Percentiles rank a stretch among this genome's conserved stretches.
Conservation (phyloP, 768 basidiomycete species). For the Suillus cothurnatus region DNA sequence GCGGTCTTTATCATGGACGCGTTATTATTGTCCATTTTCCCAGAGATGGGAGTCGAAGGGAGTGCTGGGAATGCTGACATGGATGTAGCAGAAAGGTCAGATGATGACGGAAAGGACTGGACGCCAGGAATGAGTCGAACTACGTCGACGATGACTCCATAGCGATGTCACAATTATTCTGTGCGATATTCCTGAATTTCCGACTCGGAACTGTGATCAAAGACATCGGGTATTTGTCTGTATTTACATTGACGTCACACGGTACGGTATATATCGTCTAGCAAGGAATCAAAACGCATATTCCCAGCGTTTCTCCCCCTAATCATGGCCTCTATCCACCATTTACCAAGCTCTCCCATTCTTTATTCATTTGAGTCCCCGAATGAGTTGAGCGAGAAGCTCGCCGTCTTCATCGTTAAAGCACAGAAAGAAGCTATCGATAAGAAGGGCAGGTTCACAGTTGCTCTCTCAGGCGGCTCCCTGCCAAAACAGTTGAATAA, state of each 20-base stretch:
- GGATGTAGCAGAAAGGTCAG: conserved; percentile 4
- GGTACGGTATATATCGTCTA: conserved; percentile 6
- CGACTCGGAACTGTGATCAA: not conserved
- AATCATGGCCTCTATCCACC: conserved; percentile 39
- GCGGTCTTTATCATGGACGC: conserved; percentile 74
- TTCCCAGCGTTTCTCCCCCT: conserved; percentile 18
- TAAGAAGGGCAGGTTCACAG: conserved; percentile 87
- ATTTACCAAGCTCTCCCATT: conserved; percentile 64
- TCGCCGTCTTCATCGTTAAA: conserved; percentile 82
- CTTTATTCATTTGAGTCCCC: conserved; percentile 69
- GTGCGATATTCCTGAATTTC: not conserved
- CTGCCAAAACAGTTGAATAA: conserved; percentile 80
- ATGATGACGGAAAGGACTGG: conserved; percentile 7
- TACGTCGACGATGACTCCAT: not conserved
- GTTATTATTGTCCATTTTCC: conserved; percentile 70
- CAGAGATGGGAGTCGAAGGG: conserved; percentile 59
- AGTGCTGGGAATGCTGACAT: not conserved
- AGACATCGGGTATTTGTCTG: conserved; percentile 14
- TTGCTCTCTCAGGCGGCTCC: conserved; percentile 94
- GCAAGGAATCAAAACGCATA: conserved; percentile 3
- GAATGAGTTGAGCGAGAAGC: conserved; percentile 57
- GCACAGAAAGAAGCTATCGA: conserved; percentile 89
- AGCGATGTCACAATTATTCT: not conserved
- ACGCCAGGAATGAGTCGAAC: not conserved
- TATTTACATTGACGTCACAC: conserved; percentile 35